Base-by-base conservation (phyloP, 2,329 filamentous ascomycete species). In the Zasmidium citrigriseum region DNA sequence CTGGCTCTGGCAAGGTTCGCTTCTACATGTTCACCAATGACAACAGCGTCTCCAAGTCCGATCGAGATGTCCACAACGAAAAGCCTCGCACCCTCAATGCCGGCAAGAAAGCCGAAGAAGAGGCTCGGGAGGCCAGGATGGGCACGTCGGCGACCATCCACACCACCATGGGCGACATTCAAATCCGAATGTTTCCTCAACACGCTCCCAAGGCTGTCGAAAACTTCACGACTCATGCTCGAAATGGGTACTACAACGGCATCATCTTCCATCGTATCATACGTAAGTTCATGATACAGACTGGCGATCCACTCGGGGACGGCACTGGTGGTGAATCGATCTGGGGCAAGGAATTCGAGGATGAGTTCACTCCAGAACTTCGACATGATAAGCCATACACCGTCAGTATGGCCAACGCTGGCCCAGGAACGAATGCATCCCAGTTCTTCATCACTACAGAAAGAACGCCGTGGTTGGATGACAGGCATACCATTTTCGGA, bases 11-110 rank as follows among this genome's bases (percentile, higher is more conserved):
- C 62, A 98, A 96, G 76, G 85, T 89, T 24, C 89, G 96, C 44
- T 99, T 99, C 78, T 99, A 97, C 82, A 92, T 98, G 86, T 99
- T 97, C 76, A 96, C 91, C 34, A 96, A 97, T 73, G 90, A 96
- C 41, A 85, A 88, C 38, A 89, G 91, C 22, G 83, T 95, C 52
- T 89, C 87, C 65, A 96, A 93, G 74, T 89, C 89, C 7, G 88
- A 88, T 34, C 87, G 95, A 65, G 95, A 99, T 73, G 83, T 99
- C 11, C 92, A 96, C 67, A 99, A 99, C 73, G 95, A 99, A 76
- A 93, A 92, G 67, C 95, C 93, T 0, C 88, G 86, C 1, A 82
- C 86, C 53, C 72, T 88, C 18, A 83, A 83, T 46, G 72, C 65
- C 12, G 58, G 77, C 3, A 80, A 73, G 79, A 64, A 75, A 71